Conservation (phyloP, 2,329 filamentous ascomycete genomes). For the Microascus cirrosus region DNA sequence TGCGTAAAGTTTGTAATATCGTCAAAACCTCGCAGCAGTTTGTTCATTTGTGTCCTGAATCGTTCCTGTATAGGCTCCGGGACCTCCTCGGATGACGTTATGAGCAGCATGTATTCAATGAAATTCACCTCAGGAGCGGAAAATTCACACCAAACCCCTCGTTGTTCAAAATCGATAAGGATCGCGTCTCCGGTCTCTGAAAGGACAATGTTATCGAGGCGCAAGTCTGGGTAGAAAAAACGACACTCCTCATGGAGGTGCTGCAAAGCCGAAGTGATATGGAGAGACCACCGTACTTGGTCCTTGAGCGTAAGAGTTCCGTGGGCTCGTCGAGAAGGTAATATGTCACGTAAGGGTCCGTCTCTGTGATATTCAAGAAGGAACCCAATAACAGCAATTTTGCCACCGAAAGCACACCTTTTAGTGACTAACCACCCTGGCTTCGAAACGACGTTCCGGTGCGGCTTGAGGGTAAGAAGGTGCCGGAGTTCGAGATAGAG, state of each 20-base stretch:
- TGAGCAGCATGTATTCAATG: constrained; percentile 43
- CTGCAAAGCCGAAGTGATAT: constrained; percentile 38
- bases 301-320: constrained; percentile 26
- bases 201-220: constrained; percentile 48
- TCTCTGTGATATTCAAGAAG: constrained; percentile 39
- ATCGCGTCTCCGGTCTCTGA: constrained; percentile 32
- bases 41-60: constrained; percentile 28
- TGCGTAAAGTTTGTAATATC: constrained; percentile 8
- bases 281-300: constrained; percentile 41
- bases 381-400: constrained; percentile 44
- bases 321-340: constrained; percentile 39
- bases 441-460: constrained; percentile 38
- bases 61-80: constrained; percentile 23
- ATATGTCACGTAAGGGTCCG: constrained; percentile 43
- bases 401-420: constrained; percentile 41
- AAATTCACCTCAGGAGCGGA: constrained; percentile 48
- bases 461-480: constrained; percentile 38
- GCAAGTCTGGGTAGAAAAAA: constrained; percentile 46
- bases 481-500: constrained; percentile 50
- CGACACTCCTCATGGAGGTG: constrained; percentile 33
- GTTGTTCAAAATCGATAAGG: constrained; percentile 53
- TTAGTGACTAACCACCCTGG: constrained; percentile 46
- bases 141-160: constrained; percentile 53
- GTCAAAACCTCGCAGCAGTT: constrained; percentile 35
- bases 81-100: constrained; percentile 37